Evolutionary conservation across 805 yeast species (phyloP).

Genomic region (Kluyveromyces aestuarii): DNA sequence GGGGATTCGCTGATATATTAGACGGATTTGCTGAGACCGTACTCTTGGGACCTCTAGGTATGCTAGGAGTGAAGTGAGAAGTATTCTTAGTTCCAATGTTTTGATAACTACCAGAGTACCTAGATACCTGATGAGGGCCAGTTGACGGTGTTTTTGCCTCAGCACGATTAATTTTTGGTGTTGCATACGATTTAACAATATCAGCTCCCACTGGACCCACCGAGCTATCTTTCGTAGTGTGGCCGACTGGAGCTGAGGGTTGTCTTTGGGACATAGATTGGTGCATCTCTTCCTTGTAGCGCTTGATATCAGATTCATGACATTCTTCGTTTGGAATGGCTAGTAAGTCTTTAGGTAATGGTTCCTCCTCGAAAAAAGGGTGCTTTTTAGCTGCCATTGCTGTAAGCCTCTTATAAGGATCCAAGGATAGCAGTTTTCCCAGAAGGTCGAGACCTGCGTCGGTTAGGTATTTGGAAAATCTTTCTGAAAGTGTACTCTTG

Average conservation of each 20-base stretch:
- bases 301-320: slow-evolving; percentile 76
- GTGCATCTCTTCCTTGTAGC: slow-evolving; percentile 37
- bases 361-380: slow-evolving; percentile 56
- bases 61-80: background rate
- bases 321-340: slow-evolving; percentile 70
- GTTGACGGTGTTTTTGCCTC: background rate
- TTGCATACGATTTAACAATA: background rate
- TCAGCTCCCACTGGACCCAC: background rate
- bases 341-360: slow-evolving; percentile 53
- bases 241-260: slow-evolving; percentile 28
- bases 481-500: slow-evolving; percentile 37
- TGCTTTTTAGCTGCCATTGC: slow-evolving; percentile 72
- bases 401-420: slow-evolving; percentile 67
- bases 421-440: slow-evolving; percentile 50
- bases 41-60: slow-evolving; percentile 7
- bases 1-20: background rate
- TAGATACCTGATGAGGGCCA: background rate
- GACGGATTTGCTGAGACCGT: background rate
- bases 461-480: slow-evolving; percentile 36
- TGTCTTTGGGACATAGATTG: slow-evolving; percentile 26
- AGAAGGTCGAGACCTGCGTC: slow-evolving; percentile 46
- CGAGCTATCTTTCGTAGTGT: slow-evolving; percentile 7
- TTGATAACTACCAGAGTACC: background rate
- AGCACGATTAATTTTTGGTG: background rate
- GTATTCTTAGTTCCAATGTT: background rate